These are phyloP conservation scores for Grifola frondosa DNA, from an alignment of 1,284 basidiomycete species.

Conservation along the genomic window DNA sequence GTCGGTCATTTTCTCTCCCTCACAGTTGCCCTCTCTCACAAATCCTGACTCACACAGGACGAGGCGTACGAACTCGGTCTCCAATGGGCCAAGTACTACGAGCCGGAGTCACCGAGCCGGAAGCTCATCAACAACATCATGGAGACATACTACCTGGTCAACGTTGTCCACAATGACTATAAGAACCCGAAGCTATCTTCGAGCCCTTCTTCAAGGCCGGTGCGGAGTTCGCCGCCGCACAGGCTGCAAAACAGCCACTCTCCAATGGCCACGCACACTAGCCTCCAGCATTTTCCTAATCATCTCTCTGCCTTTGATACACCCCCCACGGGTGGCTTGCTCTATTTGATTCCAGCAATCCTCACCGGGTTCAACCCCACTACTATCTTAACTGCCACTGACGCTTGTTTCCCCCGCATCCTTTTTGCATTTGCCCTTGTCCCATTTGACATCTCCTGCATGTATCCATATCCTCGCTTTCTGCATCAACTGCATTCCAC, in stretches of 20 bases:
- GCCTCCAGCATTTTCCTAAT: not conserved
- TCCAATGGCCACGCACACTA: conserved; percentile 26
- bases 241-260: conserved; percentile 24
- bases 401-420: conserved; percentile 9
- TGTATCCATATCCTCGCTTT: conserved; percentile 5
- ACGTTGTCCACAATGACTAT: conserved; percentile 98
- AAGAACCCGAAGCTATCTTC: conserved; percentile 85
- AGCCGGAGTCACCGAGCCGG: conserved; percentile 72
- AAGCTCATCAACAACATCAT: conserved; percentile 79
- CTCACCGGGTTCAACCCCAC: conserved; percentile 32
- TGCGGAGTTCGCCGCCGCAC: conserved; percentile 51
- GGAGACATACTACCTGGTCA: conserved; percentile 87
- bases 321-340: conserved; percentile 25
- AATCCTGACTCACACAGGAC: conserved; percentile 52
- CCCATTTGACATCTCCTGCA: not conserved
- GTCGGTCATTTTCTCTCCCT: conserved; percentile 49
- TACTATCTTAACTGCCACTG: too few species aligned
- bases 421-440: conserved; percentile 1
- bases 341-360: conserved; percentile 28
- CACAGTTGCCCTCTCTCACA: not conserved
- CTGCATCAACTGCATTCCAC: conserved; percentile 32
- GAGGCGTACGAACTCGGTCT: conserved; percentile 95
- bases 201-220: conserved; percentile 80
- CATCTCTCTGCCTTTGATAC: conserved; percentile 1
- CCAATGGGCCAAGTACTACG: conserved; percentile 94